Evolutionary conservation across 2,329 filamentous ascomycete species (phyloP), one percentile per base, ranked within the genome.

Genomic region (Sporothrix inflata): DNA sequence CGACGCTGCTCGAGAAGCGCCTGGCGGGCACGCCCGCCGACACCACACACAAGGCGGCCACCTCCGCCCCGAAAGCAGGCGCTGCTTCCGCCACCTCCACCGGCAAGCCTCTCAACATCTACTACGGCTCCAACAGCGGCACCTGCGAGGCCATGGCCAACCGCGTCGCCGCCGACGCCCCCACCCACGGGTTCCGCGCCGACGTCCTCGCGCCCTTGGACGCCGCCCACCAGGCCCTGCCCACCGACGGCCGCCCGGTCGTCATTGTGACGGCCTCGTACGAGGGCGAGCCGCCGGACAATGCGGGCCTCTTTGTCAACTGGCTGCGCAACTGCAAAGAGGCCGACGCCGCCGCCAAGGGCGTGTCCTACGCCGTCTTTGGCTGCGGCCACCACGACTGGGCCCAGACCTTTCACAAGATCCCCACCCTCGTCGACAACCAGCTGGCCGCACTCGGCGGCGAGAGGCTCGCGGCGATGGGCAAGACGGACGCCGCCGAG

Each of bases 251-350:
- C 21, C 60, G 38, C 27, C 38, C 83, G 63, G 85, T 92, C 0
- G 82, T 93, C 30, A 85, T 94, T 65, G 85, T 94, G 74, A 90
- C 89, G 0, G 87, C 92, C 0, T 77, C 89, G 1, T 94, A 94
- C 76, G 92, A 94, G 76, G 92, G 92, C 0, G 85, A 92, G 71
- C 90, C 92, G 0, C 88, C 91, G 0, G 90, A 93, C 74, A 94
- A 94, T 74, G 92, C 92, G 0, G 85, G 83, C 0, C 85, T 88
- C 61, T 73, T 73, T 45, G 49, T 73, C 30, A 40, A 24, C 38
- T 73, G 71, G 71, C 57, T 73, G n/a, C 60, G 60, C 38, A 65
- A 45, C 60, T 21, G 60, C 60, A 65, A 65, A 19, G 60, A 27
- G 38, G 38, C 38, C 40, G 60, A 65, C 12, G 68, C 5, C n/a